These are phyloP conservation scores for Halophytophthora polymorphica DNA, from an alignment of 352 stramenopile species.

Conservation along the genomic window DNA sequence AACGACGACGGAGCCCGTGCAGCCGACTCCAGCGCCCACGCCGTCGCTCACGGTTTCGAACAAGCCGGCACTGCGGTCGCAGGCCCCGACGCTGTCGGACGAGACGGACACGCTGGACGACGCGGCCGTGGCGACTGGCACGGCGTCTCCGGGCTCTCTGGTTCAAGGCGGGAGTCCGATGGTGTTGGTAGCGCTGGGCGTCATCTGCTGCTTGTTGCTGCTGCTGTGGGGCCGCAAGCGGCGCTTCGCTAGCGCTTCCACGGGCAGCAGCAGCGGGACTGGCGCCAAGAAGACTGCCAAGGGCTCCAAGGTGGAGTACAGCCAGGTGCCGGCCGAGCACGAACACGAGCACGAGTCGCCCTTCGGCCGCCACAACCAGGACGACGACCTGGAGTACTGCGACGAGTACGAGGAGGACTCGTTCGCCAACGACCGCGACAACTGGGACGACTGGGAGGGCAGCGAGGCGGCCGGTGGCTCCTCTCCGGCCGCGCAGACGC, in stretches of 20 bases:
- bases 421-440: slow-evolving; percentile 41
- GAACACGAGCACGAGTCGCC: slow-evolving; percentile 32
- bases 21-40: background rate
- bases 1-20: background rate
- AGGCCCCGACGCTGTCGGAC: slow-evolving; percentile 20
- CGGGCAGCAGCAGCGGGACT: slow-evolving; percentile 9
- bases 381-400: slow-evolving; percentile 41
- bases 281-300: slow-evolving; percentile 5
- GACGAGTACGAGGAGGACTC: slow-evolving; percentile 50
- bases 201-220: slow-evolving; percentile 55
- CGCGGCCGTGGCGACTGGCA: background rate
- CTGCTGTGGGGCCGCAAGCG: slow-evolving; percentile 52
- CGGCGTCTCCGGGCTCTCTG: slow-evolving; percentile 17
- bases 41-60: slow-evolving; percentile 6
- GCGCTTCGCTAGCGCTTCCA: slow-evolving; percentile 15
- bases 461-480: slow-evolving; percentile 43
- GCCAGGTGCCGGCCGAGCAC: slow-evolving; percentile 50
- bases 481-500: slow-evolving; percentile 26
- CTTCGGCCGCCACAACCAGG: slow-evolving; percentile 30
- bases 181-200: slow-evolving; percentile 34
- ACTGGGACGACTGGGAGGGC: slow-evolving; percentile 81
- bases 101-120: slow-evolving; percentile 15
- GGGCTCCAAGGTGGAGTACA: slow-evolving; percentile 58
- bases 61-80: slow-evolving; percentile 34
- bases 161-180: slow-evolving; percentile 43